Base-by-base conservation (phyloP, 768 basidiomycete species). In the Suillus hirtellus region DNA sequence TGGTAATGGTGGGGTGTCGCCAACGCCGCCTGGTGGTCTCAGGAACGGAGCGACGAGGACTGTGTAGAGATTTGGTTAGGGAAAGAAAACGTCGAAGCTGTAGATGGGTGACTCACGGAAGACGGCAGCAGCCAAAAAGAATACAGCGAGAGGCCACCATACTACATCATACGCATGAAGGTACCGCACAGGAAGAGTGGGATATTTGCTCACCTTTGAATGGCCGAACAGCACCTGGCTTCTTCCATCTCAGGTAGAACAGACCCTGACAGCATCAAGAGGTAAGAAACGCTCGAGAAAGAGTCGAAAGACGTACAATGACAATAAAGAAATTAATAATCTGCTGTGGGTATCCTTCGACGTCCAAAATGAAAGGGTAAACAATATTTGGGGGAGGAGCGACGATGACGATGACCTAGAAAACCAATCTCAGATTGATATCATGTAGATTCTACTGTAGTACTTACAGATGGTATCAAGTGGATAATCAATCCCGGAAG, bases 291-390 rank as follows among this genome's bases (percentile, higher is more conserved):
- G 3, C 17, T 19, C 4, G 8, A 42, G 6, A 24, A 27, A 3
- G 3, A 27, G 43, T 3, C 3, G 47, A 60, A 43, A 12, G 0
- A 73, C 83, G n/a, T 64, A 86, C 85, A n/a, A 81, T 40, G 42
- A 86, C 78, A 54, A 87, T 78, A 67, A 86, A 84, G 5, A 87
- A 69, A 63, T 83, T 82, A 67, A 88, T 80, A 38, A 87, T 84
- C 62, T 86, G 85, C 35, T 47, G 63, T 1, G 86, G 87, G 56
- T 76, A 75, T 42, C 71, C 73, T 63, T 85, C 80, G 14, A 87
- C 77, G 61, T 87, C 85, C 4, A 88, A 76, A 60, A 87, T 87
- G 64, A 87, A 88, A 0, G 86, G 85, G 68, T 87, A 87, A 0
- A 78, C 86, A 11, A 86, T 79, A 4, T 70, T 64, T 3, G 80